Evolutionary conservation across 305 asterid species (phyloP), one percentile per base, ranked within the genome.

Genomic region (Fraxinus floribunda): DNA sequence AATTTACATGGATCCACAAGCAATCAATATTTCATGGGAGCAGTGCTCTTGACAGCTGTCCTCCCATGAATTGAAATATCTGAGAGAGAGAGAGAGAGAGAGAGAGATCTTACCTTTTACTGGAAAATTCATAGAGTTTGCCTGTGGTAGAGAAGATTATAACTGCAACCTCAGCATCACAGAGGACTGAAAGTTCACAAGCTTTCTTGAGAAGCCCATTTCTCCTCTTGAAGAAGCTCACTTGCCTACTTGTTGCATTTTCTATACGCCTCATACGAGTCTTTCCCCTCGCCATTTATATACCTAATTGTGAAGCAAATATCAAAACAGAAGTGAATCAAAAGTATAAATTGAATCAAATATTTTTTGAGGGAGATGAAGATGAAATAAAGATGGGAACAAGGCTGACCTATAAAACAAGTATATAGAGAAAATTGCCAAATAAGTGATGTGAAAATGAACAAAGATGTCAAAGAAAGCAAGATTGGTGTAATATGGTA

Each of bases 121-220:
- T 82, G 15, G 82, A 22, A 49, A 82, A 82, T 78, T 82, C 85
- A 82, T 78, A 78, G 41, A 78, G 76, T 41, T 78, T 71, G 26
- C 74, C 82, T 34, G 49, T 77, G 26, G 79, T 30, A 68, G 85
- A 82, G 26, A 82, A 78, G 35, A 82, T 71, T 36, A 78, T 52
- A 7, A 82, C 75, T 13, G 78, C 82, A 34, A 82, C 64, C 32
- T 82, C 76, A 44, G 78, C 85, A n/a, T n/a, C n/a, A n/a, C 85
- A 78, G 24, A 82, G 85, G 55, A 82, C 85, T 2, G 82, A 82
- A 39, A 82, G 85, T 13, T 82, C 85, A 78, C 72, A 78, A 32
- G 82, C 85, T 55, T 82, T 82, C 52, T 82, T 82, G 16, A 82
- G 26, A 34, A 82, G 49, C 32, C 82, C 82, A 71, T 73, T 78